phyloP scores from a whole-genome alignment of 495 filamentous ascomycete genomes.

The Arthonia radiata region DNA sequence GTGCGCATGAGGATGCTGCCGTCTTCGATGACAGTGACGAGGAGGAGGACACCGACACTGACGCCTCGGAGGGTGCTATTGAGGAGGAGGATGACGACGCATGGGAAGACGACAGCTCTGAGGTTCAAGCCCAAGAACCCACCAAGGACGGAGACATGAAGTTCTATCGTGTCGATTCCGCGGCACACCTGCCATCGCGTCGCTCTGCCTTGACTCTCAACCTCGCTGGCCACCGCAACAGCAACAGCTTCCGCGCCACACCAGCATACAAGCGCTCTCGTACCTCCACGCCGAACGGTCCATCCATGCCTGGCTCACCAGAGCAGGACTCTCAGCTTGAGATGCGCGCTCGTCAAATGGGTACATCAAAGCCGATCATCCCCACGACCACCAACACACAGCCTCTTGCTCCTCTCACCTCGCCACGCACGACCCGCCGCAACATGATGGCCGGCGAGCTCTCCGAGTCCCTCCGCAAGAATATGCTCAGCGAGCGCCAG shows the following conservation, averaged over 20 bases:
- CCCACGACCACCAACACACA: slow-evolving; percentile 42
- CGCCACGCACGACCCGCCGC: slow-evolving; percentile 73
- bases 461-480: slow-evolving; percentile 51
- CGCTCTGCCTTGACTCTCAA: slow-evolving; percentile 76
- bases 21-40: slow-evolving; percentile 31
- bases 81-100: slow-evolving; percentile 39
- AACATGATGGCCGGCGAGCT: slow-evolving; percentile 95
- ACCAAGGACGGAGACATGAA: slow-evolving; percentile 53
- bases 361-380: slow-evolving; percentile 69
- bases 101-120: slow-evolving; percentile 91
- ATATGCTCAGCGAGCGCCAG: slow-evolving; percentile 67
- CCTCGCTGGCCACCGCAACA: slow-evolving; percentile 53
- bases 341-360: slow-evolving; percentile 48
- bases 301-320: slow-evolving; percentile 49
- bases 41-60: slow-evolving; percentile 31
- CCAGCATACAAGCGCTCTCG: slow-evolving; percentile 62
- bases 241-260: slow-evolving; percentile 49
- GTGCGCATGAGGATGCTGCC: too few relatives aligned
- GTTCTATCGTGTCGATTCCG: slow-evolving; percentile 80
- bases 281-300: slow-evolving; percentile 44
- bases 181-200: slow-evolving; percentile 59
- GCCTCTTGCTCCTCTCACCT: slow-evolving; percentile 42
- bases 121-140: slow-evolving; percentile 62
- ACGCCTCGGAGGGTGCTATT: neutral
- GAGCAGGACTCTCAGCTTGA: slow-evolving; percentile 43